These are phyloP conservation scores for Pythium myriotylum DNA, from an alignment of 352 stramenopile species.

Conservation along the genomic window DNA sequence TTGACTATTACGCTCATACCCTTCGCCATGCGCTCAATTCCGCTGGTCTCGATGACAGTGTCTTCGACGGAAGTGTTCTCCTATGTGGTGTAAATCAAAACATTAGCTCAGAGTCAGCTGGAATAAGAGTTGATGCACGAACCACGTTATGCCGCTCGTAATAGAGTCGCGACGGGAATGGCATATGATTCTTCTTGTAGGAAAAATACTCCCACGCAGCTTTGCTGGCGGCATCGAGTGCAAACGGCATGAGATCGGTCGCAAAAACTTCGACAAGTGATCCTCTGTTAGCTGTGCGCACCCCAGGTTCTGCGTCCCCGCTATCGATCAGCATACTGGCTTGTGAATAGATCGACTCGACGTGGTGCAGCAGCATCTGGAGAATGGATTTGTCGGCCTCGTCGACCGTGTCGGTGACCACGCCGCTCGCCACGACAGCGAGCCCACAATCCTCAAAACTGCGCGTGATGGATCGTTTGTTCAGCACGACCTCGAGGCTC, in stretches of 20 bases:
- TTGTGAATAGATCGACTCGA: constrained; percentile 11
- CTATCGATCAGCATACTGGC: background rate
- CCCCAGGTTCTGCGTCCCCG: background rate
- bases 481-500: constrained; percentile 39
- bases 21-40: constrained; percentile 43
- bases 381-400: background rate
- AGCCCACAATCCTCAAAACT: constrained; percentile 1
- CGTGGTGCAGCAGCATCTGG: constrained; percentile 1
- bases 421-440: background rate
- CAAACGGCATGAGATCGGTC: constrained; percentile 12
- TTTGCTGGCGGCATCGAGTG: constrained; percentile 5
- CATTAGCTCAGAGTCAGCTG: too few species aligned
- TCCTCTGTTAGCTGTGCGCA: constrained; percentile 7
- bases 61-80: constrained; percentile 28
- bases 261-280: constrained; percentile 15
- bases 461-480: constrained; percentile 23
- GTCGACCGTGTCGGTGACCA: background rate
- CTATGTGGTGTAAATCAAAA: background rate
- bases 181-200: constrained; percentile 13
- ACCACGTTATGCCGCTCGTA: constrained; percentile 10
- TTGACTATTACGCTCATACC: constrained; percentile 36
- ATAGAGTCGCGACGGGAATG: constrained; percentile 3
- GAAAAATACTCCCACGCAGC: constrained; percentile 20
- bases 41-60: constrained; percentile 48
- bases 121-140: too few species aligned